Evolutionary conservation across 2,329 filamentous ascomycete genomes (phyloP).

Genomic region (Apiospora hydei): DNA sequence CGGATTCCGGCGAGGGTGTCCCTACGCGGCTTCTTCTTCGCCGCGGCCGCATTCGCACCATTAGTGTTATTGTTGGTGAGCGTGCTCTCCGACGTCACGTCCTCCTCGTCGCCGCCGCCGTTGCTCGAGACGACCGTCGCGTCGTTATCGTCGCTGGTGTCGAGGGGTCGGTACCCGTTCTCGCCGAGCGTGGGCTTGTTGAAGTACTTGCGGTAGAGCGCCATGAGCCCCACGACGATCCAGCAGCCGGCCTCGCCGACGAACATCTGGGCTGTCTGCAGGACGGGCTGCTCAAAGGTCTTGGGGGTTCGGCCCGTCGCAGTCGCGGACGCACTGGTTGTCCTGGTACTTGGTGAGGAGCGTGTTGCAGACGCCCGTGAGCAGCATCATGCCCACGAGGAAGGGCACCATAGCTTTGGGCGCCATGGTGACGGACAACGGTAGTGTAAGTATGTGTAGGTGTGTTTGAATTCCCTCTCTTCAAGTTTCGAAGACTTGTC

Average conservation of each 20-base stretch:
- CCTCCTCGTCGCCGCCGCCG: conserved; percentile 29
- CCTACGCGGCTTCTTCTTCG: background rate
- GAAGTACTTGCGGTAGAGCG: conserved; percentile 67
- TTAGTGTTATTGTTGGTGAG: conserved; percentile 53
- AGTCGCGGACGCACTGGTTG: conserved; percentile 95
- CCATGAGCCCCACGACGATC: conserved; percentile 80
- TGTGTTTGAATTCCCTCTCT: background rate
- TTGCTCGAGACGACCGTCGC: conserved; percentile 38
- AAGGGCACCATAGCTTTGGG: conserved; percentile 77
- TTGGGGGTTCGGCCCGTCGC: conserved; percentile 73
- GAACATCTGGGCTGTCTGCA: conserved; percentile 98
- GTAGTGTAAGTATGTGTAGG: background rate
- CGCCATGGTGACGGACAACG: conserved; percentile 62
- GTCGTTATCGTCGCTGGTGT: conserved; percentile 53
- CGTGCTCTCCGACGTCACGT: conserved; percentile 51
- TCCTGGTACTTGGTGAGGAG: conserved; percentile 98
- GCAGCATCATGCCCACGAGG: conserved; percentile 93
- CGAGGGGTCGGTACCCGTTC: conserved; percentile 72
- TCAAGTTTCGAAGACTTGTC: background rate
- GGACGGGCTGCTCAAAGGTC: conserved; percentile 91
- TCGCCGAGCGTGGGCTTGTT: conserved; percentile 51
- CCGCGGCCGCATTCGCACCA: conserved; percentile 60
- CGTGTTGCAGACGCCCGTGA: conserved; percentile 96
- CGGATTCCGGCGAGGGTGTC: conserved; percentile 74
- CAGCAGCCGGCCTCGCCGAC: conserved; percentile 95